phyloP scores from a whole-genome alignment of 805 yeast species.

The Lipomyces oligophaga region DNA sequence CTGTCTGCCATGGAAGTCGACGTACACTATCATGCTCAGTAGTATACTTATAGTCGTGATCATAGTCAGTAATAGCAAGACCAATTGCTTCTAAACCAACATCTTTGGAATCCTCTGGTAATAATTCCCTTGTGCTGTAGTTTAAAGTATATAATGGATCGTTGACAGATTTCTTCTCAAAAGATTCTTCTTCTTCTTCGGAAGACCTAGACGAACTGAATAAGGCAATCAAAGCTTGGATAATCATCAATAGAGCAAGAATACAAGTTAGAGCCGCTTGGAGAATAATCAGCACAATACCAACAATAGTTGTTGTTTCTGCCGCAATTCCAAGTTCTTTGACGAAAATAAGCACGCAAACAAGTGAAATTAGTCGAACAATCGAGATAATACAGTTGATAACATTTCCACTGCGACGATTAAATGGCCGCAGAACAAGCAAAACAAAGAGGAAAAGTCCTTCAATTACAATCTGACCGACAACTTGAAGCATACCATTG shows the following conservation, averaged over 20 bases:
- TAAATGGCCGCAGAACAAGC: slow-evolving; percentile 33
- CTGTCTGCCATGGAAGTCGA: no score
- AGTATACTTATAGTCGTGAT: no score
- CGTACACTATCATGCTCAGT: no score
- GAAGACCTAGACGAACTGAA: no score
- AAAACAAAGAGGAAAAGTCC: slow-evolving; percentile 28
- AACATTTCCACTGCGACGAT: slow-evolving; percentile 34
- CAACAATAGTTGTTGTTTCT: slow-evolving; percentile 35
- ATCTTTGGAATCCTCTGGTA: neutral
- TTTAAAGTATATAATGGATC: slow-evolving; percentile 1
- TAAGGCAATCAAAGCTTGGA: slow-evolving; percentile 16
- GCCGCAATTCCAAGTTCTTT: slow-evolving; percentile 33
- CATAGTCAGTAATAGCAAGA: slow-evolving; percentile 17
- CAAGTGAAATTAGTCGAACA: slow-evolving; percentile 34
- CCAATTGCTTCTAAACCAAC: slow-evolving; percentile 7
- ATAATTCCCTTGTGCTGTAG: neutral
- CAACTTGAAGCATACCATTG: slow-evolving; percentile 36
- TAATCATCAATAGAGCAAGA: slow-evolving; percentile 32
- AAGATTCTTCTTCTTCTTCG: neutral
- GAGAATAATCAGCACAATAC: slow-evolving; percentile 34
- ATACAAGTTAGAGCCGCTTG: slow-evolving; percentile 34
- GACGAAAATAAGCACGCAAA: slow-evolving; percentile 35
- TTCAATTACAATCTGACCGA: slow-evolving; percentile 37
- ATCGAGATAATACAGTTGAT: slow-evolving; percentile 34
- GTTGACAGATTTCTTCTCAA: neutral